A percentile compares a stretch with the other conserved stretches of the same genome.
These are phyloP conservation scores for Metschnikowia arizonensis DNA, from an alignment of 805 yeast genomes.

Conservation along the genomic window DNA sequence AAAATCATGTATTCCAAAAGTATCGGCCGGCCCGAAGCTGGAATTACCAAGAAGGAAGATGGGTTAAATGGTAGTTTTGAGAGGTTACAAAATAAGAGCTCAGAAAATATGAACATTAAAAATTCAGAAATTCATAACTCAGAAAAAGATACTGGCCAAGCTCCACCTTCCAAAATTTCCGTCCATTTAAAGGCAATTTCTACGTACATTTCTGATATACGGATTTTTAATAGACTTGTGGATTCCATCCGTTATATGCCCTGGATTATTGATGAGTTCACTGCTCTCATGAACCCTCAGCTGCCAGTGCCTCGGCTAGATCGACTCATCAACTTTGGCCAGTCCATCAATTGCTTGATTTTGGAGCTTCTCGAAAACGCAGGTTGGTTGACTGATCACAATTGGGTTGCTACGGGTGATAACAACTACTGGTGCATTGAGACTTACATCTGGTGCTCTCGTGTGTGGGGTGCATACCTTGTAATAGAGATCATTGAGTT, in stretches of 20 bases:
- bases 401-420: constrained; percentile 41
- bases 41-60: background rate
- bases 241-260: constrained; percentile 42
- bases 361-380: constrained; percentile 41
- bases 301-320: constrained; percentile 26
- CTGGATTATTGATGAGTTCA: constrained; percentile 40
- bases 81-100: too few species aligned
- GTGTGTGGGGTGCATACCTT: constrained; percentile 43
- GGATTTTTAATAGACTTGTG: constrained; percentile 40
- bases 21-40: background rate
- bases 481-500: constrained; percentile 38
- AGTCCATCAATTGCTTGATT: constrained; percentile 38
- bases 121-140: background rate
- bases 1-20: background rate
- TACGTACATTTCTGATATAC: constrained; percentile 36
- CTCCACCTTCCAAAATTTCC: constrained; percentile 23
- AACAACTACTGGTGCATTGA: constrained; percentile 41
- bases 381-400: constrained; percentile 45
- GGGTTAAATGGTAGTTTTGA: too few species aligned
- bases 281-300: constrained; percentile 25
- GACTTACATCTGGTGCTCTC: constrained; percentile 42
- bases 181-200: constrained; percentile 34
- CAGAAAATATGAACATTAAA: too few species aligned
- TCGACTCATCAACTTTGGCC: constrained; percentile 34
- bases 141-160: background rate